Evolutionary conservation across 164 flowering plant genomes (phyloP).

Genomic region (Litsea cubeba): DNA sequence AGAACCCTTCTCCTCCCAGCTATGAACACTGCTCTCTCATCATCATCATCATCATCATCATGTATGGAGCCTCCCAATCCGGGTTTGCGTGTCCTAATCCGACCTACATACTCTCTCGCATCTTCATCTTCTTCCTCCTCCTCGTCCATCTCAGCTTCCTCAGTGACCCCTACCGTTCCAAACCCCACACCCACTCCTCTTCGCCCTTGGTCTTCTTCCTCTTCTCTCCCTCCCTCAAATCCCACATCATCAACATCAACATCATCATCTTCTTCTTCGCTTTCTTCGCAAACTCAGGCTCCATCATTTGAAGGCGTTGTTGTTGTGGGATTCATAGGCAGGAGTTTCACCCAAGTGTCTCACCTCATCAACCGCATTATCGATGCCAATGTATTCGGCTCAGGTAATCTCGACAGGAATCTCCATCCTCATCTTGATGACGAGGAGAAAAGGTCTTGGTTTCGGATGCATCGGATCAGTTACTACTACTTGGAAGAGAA

Average conservation of each 20-base stretch:
- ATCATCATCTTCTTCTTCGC: constrained; percentile 22
- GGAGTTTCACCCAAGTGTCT: constrained; percentile 37
- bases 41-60: background rate
- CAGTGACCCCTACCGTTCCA: background rate
- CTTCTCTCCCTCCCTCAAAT: constrained; percentile 1
- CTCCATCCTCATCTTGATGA: constrained; percentile 14
- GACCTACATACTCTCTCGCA: background rate
- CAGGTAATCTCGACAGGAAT: constrained; percentile 38
- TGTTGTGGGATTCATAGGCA: constrained; percentile 74
- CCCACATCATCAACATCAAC: constrained; percentile 3
- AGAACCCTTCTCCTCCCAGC: background rate
- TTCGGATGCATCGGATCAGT: constrained; percentile 44
- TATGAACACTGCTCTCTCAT: background rate
- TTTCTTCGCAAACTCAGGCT: constrained; percentile 19
- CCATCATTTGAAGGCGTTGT: constrained; percentile 45
- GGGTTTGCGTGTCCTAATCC: constrained; percentile 8
- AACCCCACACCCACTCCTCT: background rate
- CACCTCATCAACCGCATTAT: constrained; percentile 63
- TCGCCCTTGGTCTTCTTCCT: constrained; percentile 3
- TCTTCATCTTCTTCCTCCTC: background rate
- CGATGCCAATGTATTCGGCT: constrained; percentile 68
- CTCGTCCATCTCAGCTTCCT: background rate
- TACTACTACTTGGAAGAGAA: constrained; percentile 56
- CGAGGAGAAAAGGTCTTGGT: constrained; percentile 31
- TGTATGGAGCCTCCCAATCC: constrained; percentile 7